Evolutionary conservation across 169 alveolate genomes (phyloP), one percentile per base, ranked within the genome.

Genomic region (Plasmodium coatneyi): DNA sequence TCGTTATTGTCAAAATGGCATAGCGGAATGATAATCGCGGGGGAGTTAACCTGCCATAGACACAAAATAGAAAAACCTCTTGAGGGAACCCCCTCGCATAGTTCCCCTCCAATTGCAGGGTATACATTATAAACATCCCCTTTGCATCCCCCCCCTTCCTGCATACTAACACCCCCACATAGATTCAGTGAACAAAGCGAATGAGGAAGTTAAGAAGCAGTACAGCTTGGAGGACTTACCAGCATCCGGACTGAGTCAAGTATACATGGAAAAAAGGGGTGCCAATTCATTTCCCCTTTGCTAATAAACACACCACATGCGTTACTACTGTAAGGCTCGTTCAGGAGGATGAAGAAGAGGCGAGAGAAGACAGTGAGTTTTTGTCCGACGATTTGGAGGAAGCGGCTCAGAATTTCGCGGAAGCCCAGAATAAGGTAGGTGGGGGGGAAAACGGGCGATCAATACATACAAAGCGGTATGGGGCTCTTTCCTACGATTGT

Each of bases 301-400:
- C 25, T 32, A 54, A 10, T 10, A 82, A 82, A 82, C n/a, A 82
- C 41, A 19, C 12, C 22, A 74, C 60, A 34, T 54, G 36, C 12
- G 71, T 56, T 82, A 34, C 66, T 80, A 22, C 52, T 43, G 34
- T 82, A 82, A 82, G 80, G 66, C 71, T 4, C 28, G 71, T 54
- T 86, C 70, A 86, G 93, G 93, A 86, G 41, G 93, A 86, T 74
- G 93, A 86, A 36, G 93, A 86, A 86, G 93, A 86, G 30, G 93
- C 84, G 41, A 60, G 71, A 22, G 93, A 86, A 56, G 93, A 74
- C 66, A 86, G 93, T 36, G 86, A 46, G 41, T 86, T 86, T 76
- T 76, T 86, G 19, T 52, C 86, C 5, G 76, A 76, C 10, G 81
- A 86, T 49, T 76, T 86, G 82, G 93, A 86, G 12, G 93, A 86